A percentile compares a stretch with the other conserved stretches of the same genome.
Evolutionary conservation across 75 land plant species (phyloP).

Genomic region (Cryptomeria japonica): DNA sequence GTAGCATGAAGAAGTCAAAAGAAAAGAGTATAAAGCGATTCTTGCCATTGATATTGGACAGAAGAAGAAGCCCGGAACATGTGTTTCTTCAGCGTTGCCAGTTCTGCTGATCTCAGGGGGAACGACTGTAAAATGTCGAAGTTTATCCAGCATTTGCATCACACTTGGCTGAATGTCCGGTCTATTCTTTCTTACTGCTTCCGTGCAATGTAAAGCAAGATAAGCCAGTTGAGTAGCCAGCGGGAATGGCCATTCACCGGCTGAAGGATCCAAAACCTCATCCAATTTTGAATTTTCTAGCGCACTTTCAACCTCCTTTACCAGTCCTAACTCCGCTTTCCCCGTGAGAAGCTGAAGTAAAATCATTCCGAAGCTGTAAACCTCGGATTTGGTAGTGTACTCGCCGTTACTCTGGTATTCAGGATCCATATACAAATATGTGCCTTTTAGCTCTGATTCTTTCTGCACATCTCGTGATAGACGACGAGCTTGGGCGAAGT

Average conservation of each 20-base stretch:
- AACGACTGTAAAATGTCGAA: not conserved
- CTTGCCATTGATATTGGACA: slow-evolving; percentile 56
- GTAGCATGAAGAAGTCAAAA: not conserved
- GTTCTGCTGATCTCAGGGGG: not conserved
- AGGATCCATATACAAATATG: slow-evolving; percentile 76
- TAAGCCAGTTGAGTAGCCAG: slow-evolving; percentile 50
- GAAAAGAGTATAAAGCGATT: not conserved
- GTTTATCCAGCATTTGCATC: slow-evolving; percentile 27
- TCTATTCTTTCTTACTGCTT: slow-evolving; percentile 33
- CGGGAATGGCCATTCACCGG: slow-evolving; percentile 68
- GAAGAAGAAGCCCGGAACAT: slow-evolving; percentile 35
- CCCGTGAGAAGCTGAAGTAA: slow-evolving; percentile 67
- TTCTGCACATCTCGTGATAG: slow-evolving; percentile 9
- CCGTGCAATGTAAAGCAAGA: slow-evolving; percentile 50
- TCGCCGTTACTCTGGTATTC: slow-evolving; percentile 54
- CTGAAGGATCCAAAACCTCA: slow-evolving; percentile 38
- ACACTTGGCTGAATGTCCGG: slow-evolving; percentile 54
- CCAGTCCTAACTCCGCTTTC: slow-evolving; percentile 29
- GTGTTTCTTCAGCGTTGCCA: not conserved
- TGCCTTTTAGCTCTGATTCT: slow-evolving; percentile 57
- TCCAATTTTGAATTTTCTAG: slow-evolving; percentile 27
- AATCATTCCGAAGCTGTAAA: slow-evolving; percentile 73
- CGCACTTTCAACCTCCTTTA: slow-evolving; percentile 41
- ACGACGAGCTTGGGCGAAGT: slow-evolving; percentile 55
- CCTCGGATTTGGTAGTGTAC: slow-evolving; percentile 65